Evolutionary conservation across 2,329 filamentous ascomycete genomes (phyloP).

Genomic region (Sordariomycetes sp.): DNA sequence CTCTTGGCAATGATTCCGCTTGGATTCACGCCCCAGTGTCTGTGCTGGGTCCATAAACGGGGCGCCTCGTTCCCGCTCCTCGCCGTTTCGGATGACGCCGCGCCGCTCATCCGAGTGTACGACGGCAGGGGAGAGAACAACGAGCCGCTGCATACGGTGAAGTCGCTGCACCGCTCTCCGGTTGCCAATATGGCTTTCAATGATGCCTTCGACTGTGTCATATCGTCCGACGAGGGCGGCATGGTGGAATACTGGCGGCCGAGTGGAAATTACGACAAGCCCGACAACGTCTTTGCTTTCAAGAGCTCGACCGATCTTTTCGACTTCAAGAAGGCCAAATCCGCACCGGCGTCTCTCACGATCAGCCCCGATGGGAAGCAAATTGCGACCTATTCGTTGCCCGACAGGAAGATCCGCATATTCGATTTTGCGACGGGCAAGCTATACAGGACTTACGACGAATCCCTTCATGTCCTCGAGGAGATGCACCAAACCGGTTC

Average conservation of each 20-base stretch:
- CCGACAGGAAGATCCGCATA: slow-evolving; percentile 83
- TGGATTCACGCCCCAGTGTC: slow-evolving; percentile 60
- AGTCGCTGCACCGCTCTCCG: slow-evolving; percentile 68
- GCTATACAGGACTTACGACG: slow-evolving; percentile 86
- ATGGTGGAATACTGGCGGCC: slow-evolving; percentile 98
- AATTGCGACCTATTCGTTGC: slow-evolving; percentile 83
- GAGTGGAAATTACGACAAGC: slow-evolving; percentile 73
- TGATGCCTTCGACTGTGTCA: slow-evolving; percentile 74
- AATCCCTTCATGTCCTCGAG: slow-evolving; percentile 78
- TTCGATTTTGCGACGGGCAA: slow-evolving; percentile 90
- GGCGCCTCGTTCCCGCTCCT: slow-evolving; percentile 82
- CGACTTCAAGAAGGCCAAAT: slow-evolving; percentile 93
- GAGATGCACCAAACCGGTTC: slow-evolving; percentile 96
- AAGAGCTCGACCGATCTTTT: slow-evolving; percentile 93
- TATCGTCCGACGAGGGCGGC: slow-evolving; percentile 79
- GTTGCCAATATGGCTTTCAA: slow-evolving; percentile 87
- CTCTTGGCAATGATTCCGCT: slow-evolving; percentile 74
- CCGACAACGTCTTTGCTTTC: slow-evolving; percentile 80
- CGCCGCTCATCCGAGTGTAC: slow-evolving; percentile 68
- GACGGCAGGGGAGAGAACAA: slow-evolving; percentile 80
- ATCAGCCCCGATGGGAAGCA: slow-evolving; percentile 79
- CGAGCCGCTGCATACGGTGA: slow-evolving; percentile 65
- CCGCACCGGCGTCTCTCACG: slow-evolving; percentile 68
- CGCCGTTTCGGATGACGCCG: slow-evolving; percentile 68
- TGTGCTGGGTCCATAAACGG: slow-evolving; percentile 87